Percentiles rank a stretch among this genome's conserved stretches.
phyloP scores from a whole-genome alignment of 2,329 filamentous ascomycete genomes.

The Monosporascus sp. region DNA sequence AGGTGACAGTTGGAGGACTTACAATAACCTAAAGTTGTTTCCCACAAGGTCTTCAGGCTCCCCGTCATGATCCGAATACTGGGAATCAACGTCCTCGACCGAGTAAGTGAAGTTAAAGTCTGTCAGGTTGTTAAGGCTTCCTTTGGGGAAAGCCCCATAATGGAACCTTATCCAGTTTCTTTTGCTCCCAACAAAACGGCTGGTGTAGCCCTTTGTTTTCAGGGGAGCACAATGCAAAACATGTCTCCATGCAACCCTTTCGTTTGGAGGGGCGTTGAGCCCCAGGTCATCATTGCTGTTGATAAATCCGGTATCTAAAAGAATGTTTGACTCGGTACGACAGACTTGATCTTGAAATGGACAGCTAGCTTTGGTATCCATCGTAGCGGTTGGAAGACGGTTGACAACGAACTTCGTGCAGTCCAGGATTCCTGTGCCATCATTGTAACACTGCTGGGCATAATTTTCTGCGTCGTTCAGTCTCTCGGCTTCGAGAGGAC shows the following conservation, averaged over 20 bases:
- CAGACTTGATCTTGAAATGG: conserved; percentile 9
- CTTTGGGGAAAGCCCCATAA: neutral
- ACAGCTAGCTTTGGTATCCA: conserved; percentile 3
- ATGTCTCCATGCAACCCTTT: conserved; percentile 5
- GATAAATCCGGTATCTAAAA: conserved; percentile 8
- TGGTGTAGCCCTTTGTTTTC: conserved; percentile 6
- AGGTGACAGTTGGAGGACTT: neutral
- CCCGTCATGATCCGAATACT: neutral
- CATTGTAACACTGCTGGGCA: conserved; percentile 11
- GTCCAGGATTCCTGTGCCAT: neutral
- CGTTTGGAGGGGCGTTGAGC: conserved; percentile 4
- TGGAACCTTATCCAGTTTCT: neutral
- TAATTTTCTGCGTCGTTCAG: conserved; percentile 8
- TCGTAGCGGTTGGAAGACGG: neutral
- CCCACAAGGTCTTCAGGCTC: too few species aligned
- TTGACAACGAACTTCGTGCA: conserved; percentile 5
- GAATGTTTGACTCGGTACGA: conserved; percentile 3
- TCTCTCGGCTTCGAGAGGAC: neutral
- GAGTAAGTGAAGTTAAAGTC: neutral
- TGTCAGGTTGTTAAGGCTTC: neutral
- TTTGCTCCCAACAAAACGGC: neutral
- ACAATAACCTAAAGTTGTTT: neutral
- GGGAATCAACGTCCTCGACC: neutral
- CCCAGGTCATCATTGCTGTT: conserved; percentile 11
- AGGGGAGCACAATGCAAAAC: conserved; percentile 10